Conservation (phyloP, 371 early-diverging fungal species). For the Rhizopus sp. region DNA sequence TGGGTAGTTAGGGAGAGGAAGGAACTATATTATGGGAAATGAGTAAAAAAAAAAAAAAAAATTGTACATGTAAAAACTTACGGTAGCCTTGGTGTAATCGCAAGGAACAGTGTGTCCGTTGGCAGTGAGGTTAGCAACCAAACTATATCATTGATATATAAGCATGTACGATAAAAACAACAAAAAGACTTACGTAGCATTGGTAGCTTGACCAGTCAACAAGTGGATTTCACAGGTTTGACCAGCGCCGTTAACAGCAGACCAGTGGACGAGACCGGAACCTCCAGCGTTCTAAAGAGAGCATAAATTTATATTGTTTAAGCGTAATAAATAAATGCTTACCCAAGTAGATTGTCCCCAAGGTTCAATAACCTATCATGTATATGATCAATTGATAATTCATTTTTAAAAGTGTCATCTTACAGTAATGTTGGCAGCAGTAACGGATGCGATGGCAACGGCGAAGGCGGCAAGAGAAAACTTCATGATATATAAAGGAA, state of each 20-base stretch:
- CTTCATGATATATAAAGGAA: conserved; percentile 15
- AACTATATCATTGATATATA: conserved; percentile 11
- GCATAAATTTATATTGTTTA: not conserved
- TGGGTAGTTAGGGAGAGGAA: conserved; percentile 24
- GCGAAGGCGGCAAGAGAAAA: conserved; percentile 20
- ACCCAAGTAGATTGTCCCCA: conserved; percentile 20
- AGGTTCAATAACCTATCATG: conserved; percentile 20
- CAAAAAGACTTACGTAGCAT: conserved; percentile 18
- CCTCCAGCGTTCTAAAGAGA: conserved; percentile 12
- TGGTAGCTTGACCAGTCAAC: conserved; percentile 17
- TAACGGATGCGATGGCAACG: conserved; percentile 8
- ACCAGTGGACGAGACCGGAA: conserved; percentile 21
- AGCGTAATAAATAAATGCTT: not conserved
- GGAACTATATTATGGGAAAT: conserved; percentile 10
- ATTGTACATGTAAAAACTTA: too few species aligned
- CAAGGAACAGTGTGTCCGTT: conserved; percentile 27
- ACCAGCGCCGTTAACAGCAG: conserved; percentile 4
- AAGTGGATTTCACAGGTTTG: conserved; percentile 25
- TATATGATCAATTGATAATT: not conserved
- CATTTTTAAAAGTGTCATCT: not conserved
- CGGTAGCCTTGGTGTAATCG: conserved; percentile 18
- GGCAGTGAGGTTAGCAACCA: conserved; percentile 26
- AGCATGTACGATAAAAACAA: not conserved
- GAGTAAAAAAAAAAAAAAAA: too few species aligned
- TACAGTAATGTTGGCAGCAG: conserved; percentile 20